These are phyloP conservation scores for Ceratocystis huliohia DNA, from an alignment of 2,329 filamentous ascomycete species.

Conservation along the genomic window DNA sequence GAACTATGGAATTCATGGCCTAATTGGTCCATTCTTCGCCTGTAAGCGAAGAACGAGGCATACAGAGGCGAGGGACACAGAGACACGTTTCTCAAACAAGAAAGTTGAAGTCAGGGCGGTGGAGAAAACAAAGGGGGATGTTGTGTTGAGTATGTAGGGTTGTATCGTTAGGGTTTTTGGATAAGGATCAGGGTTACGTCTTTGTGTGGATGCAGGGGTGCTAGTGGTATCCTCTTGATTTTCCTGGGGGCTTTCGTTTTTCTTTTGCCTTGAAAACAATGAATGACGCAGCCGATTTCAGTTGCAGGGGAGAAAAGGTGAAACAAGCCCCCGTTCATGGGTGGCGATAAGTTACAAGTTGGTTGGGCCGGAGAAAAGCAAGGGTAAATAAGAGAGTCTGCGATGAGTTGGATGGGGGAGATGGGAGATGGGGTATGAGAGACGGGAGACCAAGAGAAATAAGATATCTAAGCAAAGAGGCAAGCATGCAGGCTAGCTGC, in stretches of 20 bases:
- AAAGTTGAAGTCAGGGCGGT: not conserved
- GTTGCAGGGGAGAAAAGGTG: not conserved
- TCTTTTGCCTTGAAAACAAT: not conserved
- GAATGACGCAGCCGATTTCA: not conserved
- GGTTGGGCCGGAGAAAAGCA: not conserved
- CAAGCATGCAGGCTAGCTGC: no score
- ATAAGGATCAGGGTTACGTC: not conserved
- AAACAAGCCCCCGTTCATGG: constrained; percentile 1
- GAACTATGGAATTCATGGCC: not conserved
- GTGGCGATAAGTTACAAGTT: not conserved
- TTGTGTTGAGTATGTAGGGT: not conserved
- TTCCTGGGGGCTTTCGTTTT: not conserved
- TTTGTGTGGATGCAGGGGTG: not conserved
- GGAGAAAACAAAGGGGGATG: not conserved
- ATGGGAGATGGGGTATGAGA: not conserved
- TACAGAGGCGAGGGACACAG: not conserved
- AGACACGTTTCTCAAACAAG: not conserved
- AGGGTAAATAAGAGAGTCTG: no score
- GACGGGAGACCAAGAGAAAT: no score
- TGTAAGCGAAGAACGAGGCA: not conserved
- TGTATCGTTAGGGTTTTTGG: not conserved
- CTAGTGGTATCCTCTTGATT: not conserved
- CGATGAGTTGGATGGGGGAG: not conserved
- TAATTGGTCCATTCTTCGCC: not conserved
- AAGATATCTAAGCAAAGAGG: no score